phyloP scores from a whole-genome alignment of 495 filamentous ascomycete genomes.

The Xylaria scruposa region DNA sequence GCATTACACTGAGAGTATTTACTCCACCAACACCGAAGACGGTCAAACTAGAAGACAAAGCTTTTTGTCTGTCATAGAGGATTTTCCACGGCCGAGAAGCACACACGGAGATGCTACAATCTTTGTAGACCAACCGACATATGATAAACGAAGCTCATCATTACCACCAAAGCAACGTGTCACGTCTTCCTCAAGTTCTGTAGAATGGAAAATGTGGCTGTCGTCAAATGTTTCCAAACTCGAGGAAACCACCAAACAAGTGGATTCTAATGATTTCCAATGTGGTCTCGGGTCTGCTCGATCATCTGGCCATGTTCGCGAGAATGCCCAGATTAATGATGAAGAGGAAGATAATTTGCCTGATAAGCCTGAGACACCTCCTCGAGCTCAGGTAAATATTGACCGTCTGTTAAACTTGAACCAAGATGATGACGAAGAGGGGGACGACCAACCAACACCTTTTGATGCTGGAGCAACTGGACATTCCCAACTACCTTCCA shows the following conservation, averaged over 20 bases:
- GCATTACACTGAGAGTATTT: constrained; percentile 51
- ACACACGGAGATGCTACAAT: constrained; percentile 40
- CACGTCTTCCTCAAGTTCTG: constrained; percentile 51
- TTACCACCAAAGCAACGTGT: constrained; percentile 41
- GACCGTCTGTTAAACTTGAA: constrained; percentile 24
- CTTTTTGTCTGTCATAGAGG: constrained; percentile 14
- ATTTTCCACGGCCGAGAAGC: constrained; percentile 22
- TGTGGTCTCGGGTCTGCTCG: constrained; percentile 47
- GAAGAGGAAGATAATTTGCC: constrained; percentile 39
- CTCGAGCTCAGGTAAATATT: not conserved
- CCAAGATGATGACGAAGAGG: constrained; percentile 20
- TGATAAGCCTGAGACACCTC: not conserved
- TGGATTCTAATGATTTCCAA: constrained; percentile 40
- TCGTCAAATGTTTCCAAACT: constrained; percentile 58
- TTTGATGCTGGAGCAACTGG: constrained; percentile 21
- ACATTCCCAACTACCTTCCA: not conserved
- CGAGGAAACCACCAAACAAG: constrained; percentile 42
- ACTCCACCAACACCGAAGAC: constrained; percentile 45
- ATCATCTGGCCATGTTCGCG: constrained; percentile 60
- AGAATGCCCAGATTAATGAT: constrained; percentile 64
- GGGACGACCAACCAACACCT: constrained; percentile 18
- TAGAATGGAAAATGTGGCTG: constrained; percentile 62
- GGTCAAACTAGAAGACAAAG: constrained; percentile 6
- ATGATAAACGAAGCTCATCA: constrained; percentile 35
- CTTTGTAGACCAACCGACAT: constrained; percentile 34